These are phyloP conservation scores for Colletotrichum lupini DNA, from an alignment of 2,329 filamentous ascomycete species.

Conservation along the genomic window DNA sequence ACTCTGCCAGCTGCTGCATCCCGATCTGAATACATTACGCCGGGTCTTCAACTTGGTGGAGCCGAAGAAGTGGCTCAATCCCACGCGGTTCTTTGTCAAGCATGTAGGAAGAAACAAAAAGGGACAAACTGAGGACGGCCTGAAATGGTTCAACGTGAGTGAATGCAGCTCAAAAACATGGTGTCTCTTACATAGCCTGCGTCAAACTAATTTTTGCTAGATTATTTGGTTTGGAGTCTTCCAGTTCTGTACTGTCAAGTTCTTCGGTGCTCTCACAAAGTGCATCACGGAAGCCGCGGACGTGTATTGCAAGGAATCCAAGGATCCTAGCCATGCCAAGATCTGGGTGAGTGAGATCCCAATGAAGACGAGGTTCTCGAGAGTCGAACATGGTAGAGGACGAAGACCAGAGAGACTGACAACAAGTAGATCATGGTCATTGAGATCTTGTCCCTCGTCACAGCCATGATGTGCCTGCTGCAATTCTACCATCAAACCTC, in stretches of 20 bases:
- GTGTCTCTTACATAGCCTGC: no score
- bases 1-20: background rate
- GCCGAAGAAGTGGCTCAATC: conserved; percentile 10
- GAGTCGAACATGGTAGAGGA: background rate
- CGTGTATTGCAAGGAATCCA: conserved; percentile 18
- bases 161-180: fast-evolving
- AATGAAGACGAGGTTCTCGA: background rate
- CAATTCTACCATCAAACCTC: conserved; percentile 20
- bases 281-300: background rate
- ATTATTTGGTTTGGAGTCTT: conserved; percentile 15
- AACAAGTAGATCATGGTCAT: background rate
- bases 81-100: background rate
- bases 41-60: background rate
- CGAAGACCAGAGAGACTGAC: background rate
- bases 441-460: conserved; percentile 6
- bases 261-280: conserved; percentile 5
- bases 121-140: background rate
- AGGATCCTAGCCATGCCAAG: background rate
- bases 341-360: background rate
- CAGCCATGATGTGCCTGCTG: conserved; percentile 1
- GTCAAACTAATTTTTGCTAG: background rate
- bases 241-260: conserved; percentile 18
- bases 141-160: conserved; percentile 18
- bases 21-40: background rate
- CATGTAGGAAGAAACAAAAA: background rate